Percentiles rank a stretch among this genome's conserved stretches.
These are phyloP conservation scores for Yamadazyma trypodendri DNA, from an alignment of 1,139 yeast species.

Conservation along the genomic window DNA sequence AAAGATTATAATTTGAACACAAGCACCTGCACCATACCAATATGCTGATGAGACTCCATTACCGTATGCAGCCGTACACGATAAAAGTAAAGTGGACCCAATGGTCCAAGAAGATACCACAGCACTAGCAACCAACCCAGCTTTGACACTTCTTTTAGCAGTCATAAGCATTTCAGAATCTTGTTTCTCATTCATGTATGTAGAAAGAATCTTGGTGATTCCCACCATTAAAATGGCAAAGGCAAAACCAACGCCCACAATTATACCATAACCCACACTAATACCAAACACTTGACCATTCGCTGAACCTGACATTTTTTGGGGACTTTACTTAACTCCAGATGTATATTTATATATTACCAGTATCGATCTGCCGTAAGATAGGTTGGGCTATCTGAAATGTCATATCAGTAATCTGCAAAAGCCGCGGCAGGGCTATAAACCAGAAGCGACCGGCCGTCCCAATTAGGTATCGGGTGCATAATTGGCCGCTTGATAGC, in stretches of 20 bases:
- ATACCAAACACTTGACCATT: conserved; percentile 15
- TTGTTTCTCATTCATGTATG: conserved; percentile 33
- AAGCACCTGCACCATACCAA: conserved; percentile 77
- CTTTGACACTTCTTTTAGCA: conserved; percentile 34
- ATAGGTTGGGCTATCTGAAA: background rate
- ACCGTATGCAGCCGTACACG: conserved; percentile 27
- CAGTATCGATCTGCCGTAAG: background rate
- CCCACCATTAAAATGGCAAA: conserved; percentile 38
- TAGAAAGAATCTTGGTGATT: conserved; percentile 28
- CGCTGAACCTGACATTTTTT: conserved; percentile 4
- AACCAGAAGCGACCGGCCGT: background rate
- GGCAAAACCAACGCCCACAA: conserved; percentile 39
- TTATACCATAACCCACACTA: conserved; percentile 38
- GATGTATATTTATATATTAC: background rate
- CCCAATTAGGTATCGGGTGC: background rate
- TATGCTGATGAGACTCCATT: conserved; percentile 53
- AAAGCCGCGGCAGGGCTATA: background rate
- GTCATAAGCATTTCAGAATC: conserved; percentile 40
- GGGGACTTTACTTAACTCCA: background rate
- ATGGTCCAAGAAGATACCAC: conserved; percentile 42
- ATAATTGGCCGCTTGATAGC: too few relatives aligned
- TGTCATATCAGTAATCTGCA: conserved; percentile 1
- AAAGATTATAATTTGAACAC: conserved; percentile 69
- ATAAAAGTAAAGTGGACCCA: conserved; percentile 37
- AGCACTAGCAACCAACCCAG: conserved; percentile 37